Percentiles rank a stretch among this genome's conserved stretches.
phyloP scores from a whole-genome alignment of 2,329 filamentous ascomycete species.

The Fusarium papillatum region DNA sequence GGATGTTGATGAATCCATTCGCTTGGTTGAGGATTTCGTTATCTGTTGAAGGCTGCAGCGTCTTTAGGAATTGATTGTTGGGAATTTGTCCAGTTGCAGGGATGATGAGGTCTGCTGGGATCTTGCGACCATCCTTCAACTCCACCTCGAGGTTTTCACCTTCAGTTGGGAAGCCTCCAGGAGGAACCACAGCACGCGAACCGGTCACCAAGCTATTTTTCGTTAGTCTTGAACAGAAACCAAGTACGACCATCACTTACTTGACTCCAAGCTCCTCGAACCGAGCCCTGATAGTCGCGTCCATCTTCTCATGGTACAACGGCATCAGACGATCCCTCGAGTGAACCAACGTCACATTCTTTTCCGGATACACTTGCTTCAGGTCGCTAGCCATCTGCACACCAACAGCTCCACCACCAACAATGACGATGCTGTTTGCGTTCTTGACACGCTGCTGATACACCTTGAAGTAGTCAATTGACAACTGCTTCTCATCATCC shows the following conservation, averaged over 20 bases:
- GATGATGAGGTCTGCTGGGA: slow-evolving; percentile 39
- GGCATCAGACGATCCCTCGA: slow-evolving; percentile 42
- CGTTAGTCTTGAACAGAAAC: background rate
- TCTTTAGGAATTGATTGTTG: slow-evolving; percentile 42
- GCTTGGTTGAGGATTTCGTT: slow-evolving; percentile 27
- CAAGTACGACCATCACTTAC: background rate
- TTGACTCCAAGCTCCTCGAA: slow-evolving; percentile 39
- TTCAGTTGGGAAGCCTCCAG: slow-evolving; percentile 36
- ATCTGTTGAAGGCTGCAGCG: slow-evolving; percentile 11
- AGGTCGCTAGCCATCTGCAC: slow-evolving; percentile 44
- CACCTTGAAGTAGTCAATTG: slow-evolving; percentile 37
- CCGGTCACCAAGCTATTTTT: slow-evolving; percentile 35
- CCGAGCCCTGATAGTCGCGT: slow-evolving; percentile 34
- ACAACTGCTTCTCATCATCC: slow-evolving; percentile 36
- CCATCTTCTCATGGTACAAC: slow-evolving; percentile 42
- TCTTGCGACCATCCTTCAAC: slow-evolving; percentile 37
- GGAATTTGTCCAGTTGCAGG: slow-evolving; percentile 42
- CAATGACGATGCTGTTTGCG: slow-evolving; percentile 39
- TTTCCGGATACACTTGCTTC: slow-evolving; percentile 41
- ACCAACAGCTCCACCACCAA: slow-evolving; percentile 42
- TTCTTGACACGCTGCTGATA: slow-evolving; percentile 38
- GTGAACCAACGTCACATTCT: slow-evolving; percentile 41
- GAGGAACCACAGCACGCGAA: slow-evolving; percentile 36
- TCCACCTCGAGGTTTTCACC: slow-evolving; percentile 34
- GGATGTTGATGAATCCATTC: slow-evolving; percentile 42